Evolutionary conservation across 306 rosid genomes (phyloP), one percentile per base, ranked within the genome.

Genomic region (Alnus rubra): DNA sequence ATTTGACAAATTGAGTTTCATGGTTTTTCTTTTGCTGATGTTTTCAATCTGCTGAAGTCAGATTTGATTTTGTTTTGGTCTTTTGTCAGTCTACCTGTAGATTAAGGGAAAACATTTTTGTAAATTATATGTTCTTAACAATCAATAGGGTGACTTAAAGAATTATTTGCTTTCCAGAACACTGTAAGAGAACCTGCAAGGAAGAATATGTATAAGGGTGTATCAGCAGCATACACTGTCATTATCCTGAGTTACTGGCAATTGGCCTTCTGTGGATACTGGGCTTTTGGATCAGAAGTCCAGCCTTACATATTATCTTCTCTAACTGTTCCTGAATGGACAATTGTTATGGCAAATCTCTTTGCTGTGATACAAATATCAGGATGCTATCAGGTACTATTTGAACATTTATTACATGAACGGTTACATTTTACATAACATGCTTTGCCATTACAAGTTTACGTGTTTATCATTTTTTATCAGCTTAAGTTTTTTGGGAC

Each of bases 231-330:
- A 60, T 92, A 90, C 74, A 72, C 69, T 76, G 78, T 89, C 63
- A 90, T 92, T 48, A 82, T 88, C 74, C 54, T 88, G 88, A 87
- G 77, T 82, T 90, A 90, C 77, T 90, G 97, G 95, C 90, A 60
- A 58, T 53, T 92, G 74, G 92, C 93, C 64, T 86, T 87, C 74
- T 67, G 78, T 13, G 92, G 97, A 37, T 90, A 87, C 76, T 90
- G 92, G 93, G 97, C 97, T 30, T 92, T 92, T 8, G 93, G 97
- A 67, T 92, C 97, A 73, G 42, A 86, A 83, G 97, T 92, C 62
- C 73, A 88, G 74, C 90, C 97, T 71, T 88, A 92, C 58, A 84
- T 92, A 78, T 79, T 92, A 63, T 74, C 90, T 76, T 90, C 94
- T 59, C 72, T 90, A 59, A 78, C 84, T 42, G 76, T 45, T 73